Conservation (phyloP, 352 stramenopile genomes). For the Plasmopara muralis region DNA sequence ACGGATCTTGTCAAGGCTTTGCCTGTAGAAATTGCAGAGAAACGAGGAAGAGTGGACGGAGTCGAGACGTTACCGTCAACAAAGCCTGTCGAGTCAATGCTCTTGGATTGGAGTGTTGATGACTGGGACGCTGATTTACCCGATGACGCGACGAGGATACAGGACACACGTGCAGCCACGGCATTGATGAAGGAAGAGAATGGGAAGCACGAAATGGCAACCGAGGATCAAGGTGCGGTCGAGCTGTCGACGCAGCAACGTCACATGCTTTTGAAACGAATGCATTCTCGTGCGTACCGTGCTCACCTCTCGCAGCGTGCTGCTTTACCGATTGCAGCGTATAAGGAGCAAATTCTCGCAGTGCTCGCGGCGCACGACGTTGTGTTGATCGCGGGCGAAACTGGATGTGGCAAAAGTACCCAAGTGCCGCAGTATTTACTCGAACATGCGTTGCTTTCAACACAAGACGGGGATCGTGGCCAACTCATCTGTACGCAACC, state of each 20-base stretch:
- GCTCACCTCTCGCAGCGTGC: slow-evolving; percentile 40
- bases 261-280: slow-evolving; percentile 28
- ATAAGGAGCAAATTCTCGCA: slow-evolving; percentile 74
- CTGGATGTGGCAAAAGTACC: slow-evolving; percentile 92
- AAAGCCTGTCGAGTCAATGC: no score
- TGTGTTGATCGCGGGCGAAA: slow-evolving; percentile 93
- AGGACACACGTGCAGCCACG: slow-evolving; percentile 1
- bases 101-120: slow-evolving; percentile 47
- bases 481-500: slow-evolving; percentile 97
- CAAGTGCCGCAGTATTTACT: slow-evolving; percentile 97
- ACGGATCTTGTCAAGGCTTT: slow-evolving; percentile 42
- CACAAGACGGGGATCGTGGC: slow-evolving; percentile 61
- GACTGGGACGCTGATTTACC: slow-evolving; percentile 68
- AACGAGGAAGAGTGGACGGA: slow-evolving; percentile 22
- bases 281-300: slow-evolving; percentile 31
- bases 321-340: slow-evolving; percentile 73
- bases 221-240: slow-evolving; percentile 2
- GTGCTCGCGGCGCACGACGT: slow-evolving; percentile 80
- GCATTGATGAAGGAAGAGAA: slow-evolving; percentile 11
- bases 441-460: slow-evolving; percentile 74
- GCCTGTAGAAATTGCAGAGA: slow-evolving; percentile 43
- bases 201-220: slow-evolving; percentile 10
- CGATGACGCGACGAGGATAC: slow-evolving; percentile 17
- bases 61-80: background rate
- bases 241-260: slow-evolving; percentile 34